Base-by-base conservation (phyloP, 2,329 filamentous ascomycete species). In the Pleomassaria siparia region DNA sequence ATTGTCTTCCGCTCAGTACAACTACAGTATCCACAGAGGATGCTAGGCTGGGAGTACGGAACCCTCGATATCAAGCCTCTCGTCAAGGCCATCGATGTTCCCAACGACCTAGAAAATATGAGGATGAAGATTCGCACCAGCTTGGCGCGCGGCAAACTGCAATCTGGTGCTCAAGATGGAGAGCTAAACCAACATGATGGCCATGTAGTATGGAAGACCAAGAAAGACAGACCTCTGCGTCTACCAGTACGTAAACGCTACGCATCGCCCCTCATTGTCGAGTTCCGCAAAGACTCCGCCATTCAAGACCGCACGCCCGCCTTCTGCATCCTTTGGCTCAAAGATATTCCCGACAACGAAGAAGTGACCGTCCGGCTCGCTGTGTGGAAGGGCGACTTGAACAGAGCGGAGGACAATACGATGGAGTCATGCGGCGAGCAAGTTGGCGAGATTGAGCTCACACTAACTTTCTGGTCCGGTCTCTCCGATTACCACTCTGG, bases 1-100 rank as follows among this genome's bases (percentile, higher is more conserved):
- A 77, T 90, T 74, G 83, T 90, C 2, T 90, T 87, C 78, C 80
- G 87, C 36, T 87, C 84, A 46, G 77, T 89, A 2, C 78, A 85
- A 48, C 68, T 88, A 1, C 78, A 86, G 56, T 71, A 84, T 2
- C 83, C 84, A 1, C 73, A 67, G 5, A 76, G 81, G 42, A 66
- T 85, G 25, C 70, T 82, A 1, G 87, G 87, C 1, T 89, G 86
- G 85, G 83, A 88, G 20, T 86, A 84, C 46, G 87, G 87, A 4
- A 89, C 87, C 0, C 61, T 89, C 0, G 82, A 88, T 52, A 72
- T 89, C 33, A 75, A 80, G n/a, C 76, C 80, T 0, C 62, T 72
- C 0, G 70, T 84, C 11, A 76, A 73, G 42, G 71, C 71, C 2
- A 74, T 76, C 12, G 68, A 75, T n/a, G 69, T 85, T 1, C 74